Evolutionary conservation across 148 eudicot species (phyloP).

Genomic region (Hydrangea macrophylla): DNA sequence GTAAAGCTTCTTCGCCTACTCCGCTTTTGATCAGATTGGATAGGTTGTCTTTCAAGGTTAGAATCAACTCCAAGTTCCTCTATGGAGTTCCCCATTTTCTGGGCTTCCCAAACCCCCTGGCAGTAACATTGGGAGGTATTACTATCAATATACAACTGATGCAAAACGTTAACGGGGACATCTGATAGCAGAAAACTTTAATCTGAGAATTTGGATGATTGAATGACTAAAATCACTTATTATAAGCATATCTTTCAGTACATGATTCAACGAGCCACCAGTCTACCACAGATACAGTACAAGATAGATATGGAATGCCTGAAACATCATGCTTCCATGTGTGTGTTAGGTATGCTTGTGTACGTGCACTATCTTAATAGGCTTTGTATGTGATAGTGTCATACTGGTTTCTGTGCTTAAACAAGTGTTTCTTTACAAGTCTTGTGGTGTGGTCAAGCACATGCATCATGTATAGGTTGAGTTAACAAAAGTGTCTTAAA

Average conservation of each 20-base stretch:
- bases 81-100: conserved; percentile 19
- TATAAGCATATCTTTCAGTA: background rate
- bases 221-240: background rate
- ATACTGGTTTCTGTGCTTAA: background rate
- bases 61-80: conserved; percentile 25
- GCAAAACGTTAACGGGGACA: background rate
- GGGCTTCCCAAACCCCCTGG: conserved; percentile 55
- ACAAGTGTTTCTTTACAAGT: background rate
- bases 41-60: conserved; percentile 21
- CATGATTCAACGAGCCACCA: background rate
- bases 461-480: background rate
- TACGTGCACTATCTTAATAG: too few species aligned
- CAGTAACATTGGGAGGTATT: background rate
- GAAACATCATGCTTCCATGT: background rate
- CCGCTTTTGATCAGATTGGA: conserved; percentile 12
- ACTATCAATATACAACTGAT: background rate
- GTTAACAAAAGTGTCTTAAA: background rate
- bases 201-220: background rate
- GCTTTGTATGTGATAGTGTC: too few species aligned
- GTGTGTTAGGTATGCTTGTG: background rate
- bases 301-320: background rate
- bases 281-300: background rate
- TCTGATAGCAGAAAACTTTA: background rate
- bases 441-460: background rate
- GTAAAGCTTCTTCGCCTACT: conserved; percentile 25